phyloP scores from a whole-genome alignment of 129 eudicot genomes.

The Pulicaria dysenterica region DNA sequence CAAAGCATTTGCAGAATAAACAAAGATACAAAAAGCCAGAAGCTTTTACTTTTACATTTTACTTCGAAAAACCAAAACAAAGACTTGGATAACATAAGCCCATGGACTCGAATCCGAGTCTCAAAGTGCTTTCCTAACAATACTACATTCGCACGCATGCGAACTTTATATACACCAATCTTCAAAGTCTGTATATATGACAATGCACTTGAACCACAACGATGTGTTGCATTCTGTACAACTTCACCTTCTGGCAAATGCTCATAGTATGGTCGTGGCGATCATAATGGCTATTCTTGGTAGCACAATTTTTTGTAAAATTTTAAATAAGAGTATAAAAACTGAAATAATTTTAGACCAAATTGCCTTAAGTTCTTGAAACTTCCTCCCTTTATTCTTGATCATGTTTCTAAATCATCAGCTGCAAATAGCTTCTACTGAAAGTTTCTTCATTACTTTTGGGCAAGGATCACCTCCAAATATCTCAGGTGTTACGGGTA shows the following conservation, averaged over 20 bases:
- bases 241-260: constrained; percentile 58
- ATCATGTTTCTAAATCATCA: constrained; percentile 33
- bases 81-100: constrained; percentile 18
- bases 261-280: constrained; percentile 25
- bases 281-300: not conserved
- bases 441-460: constrained; percentile 83
- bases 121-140: constrained; percentile 41
- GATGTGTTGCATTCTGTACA: constrained; percentile 86
- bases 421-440: constrained; percentile 96
- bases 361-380: constrained; percentile 16
- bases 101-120: constrained; percentile 53
- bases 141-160: constrained; percentile 20
- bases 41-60: constrained; percentile 34
- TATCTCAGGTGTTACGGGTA: constrained; percentile 74
- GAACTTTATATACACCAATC: constrained; percentile 42
- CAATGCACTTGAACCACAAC: constrained; percentile 41
- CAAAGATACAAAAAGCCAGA: constrained; percentile 31
- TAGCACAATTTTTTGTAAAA: constrained; percentile 7
- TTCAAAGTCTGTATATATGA: constrained; percentile 30
- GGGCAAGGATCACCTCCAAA: constrained; percentile 99
- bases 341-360: constrained; percentile 8
- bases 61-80: constrained; percentile 21
- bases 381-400: not conserved
- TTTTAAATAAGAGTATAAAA: constrained; percentile 13
- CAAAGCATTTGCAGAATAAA: constrained; percentile 21